These are phyloP conservation scores for Gremmenia infestans DNA, from an alignment of 2,329 filamentous ascomycete species.

Conservation along the genomic window DNA sequence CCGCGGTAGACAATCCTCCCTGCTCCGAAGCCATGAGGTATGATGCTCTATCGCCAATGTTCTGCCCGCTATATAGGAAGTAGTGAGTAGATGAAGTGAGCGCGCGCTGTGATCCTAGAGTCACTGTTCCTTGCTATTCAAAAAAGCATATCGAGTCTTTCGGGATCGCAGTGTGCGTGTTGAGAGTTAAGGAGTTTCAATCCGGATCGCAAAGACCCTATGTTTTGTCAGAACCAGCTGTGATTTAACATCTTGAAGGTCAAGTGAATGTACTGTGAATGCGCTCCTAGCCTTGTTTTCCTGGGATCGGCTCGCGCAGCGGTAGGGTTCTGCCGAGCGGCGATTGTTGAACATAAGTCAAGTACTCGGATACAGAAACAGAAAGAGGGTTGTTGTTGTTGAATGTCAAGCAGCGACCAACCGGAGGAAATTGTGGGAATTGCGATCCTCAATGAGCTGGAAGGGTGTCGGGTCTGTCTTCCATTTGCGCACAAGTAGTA, in stretches of 20 bases:
- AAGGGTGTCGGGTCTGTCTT: no score
- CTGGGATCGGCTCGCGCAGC: not conserved
- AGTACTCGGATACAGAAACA: no score
- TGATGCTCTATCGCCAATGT: not conserved
- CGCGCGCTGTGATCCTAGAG: conserved; percentile 9
- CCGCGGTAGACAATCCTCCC: conserved; percentile 19
- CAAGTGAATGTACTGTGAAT: conserved; percentile 4
- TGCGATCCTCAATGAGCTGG: no score
- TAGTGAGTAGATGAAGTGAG: not conserved
- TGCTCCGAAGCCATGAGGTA: conserved; percentile 30
- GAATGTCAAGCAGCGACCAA: no score
- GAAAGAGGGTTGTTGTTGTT: no score
- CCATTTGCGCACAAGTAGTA: no score
- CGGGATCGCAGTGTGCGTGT: not conserved
- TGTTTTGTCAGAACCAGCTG: conserved; percentile 6
- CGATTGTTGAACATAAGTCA: not conserved
- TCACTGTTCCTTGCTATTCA: conserved; percentile 14
- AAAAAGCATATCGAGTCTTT: conserved; percentile 23
- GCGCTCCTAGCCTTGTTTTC: conserved; percentile 7
- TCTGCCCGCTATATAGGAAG: not conserved
- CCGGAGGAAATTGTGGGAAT: no score
- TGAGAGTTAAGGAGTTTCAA: conserved; percentile 13
- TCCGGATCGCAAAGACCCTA: conserved; percentile 15
- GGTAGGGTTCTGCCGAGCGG: not conserved
- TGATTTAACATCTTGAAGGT: not conserved